phyloP scores from a whole-genome alignment of 1,284 basidiomycete species.

The Sporisorium sorghi region DNA sequence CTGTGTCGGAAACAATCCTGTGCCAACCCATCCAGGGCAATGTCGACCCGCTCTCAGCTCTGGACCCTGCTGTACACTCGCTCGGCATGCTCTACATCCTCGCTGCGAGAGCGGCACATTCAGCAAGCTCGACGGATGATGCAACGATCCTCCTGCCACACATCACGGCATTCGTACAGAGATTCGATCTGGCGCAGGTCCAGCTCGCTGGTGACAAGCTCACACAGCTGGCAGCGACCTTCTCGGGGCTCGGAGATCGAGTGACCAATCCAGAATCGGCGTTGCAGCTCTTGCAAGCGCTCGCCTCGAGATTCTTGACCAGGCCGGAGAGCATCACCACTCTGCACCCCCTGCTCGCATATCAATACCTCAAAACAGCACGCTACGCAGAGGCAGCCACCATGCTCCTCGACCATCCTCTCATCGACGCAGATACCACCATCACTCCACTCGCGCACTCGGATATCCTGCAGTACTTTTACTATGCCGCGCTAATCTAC shows the following conservation, averaged over 20 bases:
- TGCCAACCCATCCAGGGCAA: slow-evolving; percentile 31
- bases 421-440: slow-evolving; percentile 45
- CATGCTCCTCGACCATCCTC: slow-evolving; percentile 42
- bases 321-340: slow-evolving; percentile 39
- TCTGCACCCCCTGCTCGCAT: slow-evolving; percentile 54
- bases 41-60: slow-evolving; percentile 39
- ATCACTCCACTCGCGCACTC: slow-evolving; percentile 35
- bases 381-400: slow-evolving; percentile 48
- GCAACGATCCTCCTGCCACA: slow-evolving; percentile 24
- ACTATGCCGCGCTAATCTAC: slow-evolving; percentile 57
- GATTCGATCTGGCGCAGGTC: slow-evolving; percentile 25
- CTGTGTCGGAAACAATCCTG: slow-evolving; percentile 20
- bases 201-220: slow-evolving; percentile 37
- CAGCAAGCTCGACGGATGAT: slow-evolving; percentile 11
- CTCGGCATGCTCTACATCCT: slow-evolving; percentile 54
- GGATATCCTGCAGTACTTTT: slow-evolving; percentile 62
- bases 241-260: slow-evolving; percentile 19
- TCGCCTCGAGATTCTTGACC: slow-evolving; percentile 32
- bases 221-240: slow-evolving; percentile 26
- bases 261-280: slow-evolving; percentile 32
- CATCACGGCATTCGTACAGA: slow-evolving; percentile 29
- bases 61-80: slow-evolving; percentile 45
- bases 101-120: slow-evolving; percentile 24
- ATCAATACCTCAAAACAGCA: slow-evolving; percentile 51
- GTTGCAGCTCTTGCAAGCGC: slow-evolving; percentile 24